Conservation (phyloP, 202 grass and related monocot species). For the Elaeis oleifera region DNA sequence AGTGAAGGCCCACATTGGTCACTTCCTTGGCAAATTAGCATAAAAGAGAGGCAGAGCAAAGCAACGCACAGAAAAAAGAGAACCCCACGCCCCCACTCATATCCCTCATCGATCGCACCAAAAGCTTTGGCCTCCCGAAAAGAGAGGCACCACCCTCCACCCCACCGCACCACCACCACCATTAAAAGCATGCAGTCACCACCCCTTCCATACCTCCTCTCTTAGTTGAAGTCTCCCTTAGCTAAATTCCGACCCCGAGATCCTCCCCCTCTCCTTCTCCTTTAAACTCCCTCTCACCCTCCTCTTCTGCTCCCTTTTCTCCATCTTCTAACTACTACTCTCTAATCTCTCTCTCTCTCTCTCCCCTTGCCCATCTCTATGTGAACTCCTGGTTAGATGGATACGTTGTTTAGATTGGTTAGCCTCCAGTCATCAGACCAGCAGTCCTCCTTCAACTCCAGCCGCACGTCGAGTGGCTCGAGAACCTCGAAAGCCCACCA, state of each 20-base stretch:
- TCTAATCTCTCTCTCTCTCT: not conserved
- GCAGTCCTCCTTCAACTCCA: slow-evolving; percentile 67
- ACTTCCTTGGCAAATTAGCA: slow-evolving; percentile 32
- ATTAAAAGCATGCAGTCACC: slow-evolving; percentile 13
- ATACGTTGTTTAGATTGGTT: slow-evolving; percentile 97
- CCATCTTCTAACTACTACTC: too few species aligned
- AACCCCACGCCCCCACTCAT: not conserved
- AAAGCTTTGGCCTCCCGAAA: not conserved
- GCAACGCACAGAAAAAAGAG: not conserved
- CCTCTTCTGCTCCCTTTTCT: not conserved
- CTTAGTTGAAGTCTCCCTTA: too few species aligned
- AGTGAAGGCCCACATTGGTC: too few species aligned
- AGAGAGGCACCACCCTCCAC: not conserved
- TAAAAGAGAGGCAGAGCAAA: slow-evolving; percentile 10
- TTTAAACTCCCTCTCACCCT: not conserved
- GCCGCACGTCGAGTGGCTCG: slow-evolving; percentile 73
- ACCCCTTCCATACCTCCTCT: too few species aligned
- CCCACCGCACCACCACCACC: not conserved
- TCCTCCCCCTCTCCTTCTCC: not conserved
- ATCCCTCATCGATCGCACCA: slow-evolving; percentile 16
- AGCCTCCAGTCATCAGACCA: slow-evolving; percentile 77
- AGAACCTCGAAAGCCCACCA: slow-evolving; percentile 36
- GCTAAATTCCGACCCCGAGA: not conserved
- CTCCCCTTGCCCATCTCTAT: slow-evolving; percentile 32
- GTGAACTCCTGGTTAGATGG: slow-evolving; percentile 52